Percentiles rank a stretch among this genome's conserved stretches.
Evolutionary conservation across 768 basidiomycete species (phyloP).

Genomic region (Pleurotus tuoliensis): DNA sequence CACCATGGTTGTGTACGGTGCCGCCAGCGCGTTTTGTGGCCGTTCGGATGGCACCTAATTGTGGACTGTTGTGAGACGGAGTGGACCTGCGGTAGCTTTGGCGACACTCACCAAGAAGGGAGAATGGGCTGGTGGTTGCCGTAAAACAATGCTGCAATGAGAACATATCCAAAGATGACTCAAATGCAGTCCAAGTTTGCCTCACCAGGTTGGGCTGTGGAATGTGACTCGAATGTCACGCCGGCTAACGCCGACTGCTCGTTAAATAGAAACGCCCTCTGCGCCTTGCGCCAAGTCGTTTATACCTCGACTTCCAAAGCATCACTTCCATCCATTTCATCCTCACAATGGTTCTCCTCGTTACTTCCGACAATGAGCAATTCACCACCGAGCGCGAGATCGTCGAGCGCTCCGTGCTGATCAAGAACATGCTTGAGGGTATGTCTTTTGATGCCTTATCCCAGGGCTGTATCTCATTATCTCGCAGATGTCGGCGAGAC

Average conservation of each 20-base stretch:
- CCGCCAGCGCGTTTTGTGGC: slow-evolving; percentile 98
- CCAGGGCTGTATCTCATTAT: slow-evolving; percentile 9
- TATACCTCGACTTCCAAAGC: slow-evolving; percentile 14
- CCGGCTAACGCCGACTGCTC: slow-evolving; percentile 37
- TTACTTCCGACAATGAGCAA: slow-evolving; percentile 93
- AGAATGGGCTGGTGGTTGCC: slow-evolving; percentile 44
- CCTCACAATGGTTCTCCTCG: slow-evolving; percentile 73
- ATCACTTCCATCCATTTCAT: slow-evolving; percentile 8
- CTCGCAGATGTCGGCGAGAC: slow-evolving; percentile 85
- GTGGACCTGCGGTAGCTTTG: not conserved
- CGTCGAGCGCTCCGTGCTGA: slow-evolving; percentile 91
- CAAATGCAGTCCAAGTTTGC: too few species aligned
- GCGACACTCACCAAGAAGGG: slow-evolving; percentile 31
- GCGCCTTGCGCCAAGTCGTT: slow-evolving; percentile 9
- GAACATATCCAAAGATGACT: slow-evolving; percentile 16
- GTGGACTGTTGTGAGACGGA: not conserved
- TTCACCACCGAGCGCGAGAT: slow-evolving; percentile 93
- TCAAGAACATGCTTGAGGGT: slow-evolving; percentile 99
- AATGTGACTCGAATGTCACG: slow-evolving; percentile 7
- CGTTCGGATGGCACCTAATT: slow-evolving; percentile 70
- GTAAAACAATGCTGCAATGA: slow-evolving; percentile 44
- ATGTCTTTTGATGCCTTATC: slow-evolving; percentile 15
- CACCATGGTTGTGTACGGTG: slow-evolving; percentile 87
- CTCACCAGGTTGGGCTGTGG: not conserved
- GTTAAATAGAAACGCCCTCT: slow-evolving; percentile 26